Evolutionary conservation across 164 flowering plant species (phyloP).

Genomic region (Magnolia changhungtana): DNA sequence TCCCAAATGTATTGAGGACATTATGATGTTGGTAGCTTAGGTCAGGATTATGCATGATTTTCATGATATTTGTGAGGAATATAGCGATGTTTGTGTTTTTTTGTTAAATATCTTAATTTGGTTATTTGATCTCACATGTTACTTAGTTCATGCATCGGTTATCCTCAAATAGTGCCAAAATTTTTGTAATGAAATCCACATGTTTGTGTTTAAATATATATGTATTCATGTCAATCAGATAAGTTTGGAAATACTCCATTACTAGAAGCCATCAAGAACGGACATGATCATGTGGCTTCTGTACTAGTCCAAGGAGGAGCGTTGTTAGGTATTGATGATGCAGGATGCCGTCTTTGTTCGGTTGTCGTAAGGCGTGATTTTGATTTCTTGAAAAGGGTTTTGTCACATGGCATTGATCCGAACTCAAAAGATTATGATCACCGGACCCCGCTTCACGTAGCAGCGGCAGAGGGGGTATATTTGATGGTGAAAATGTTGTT

Average conservation of each 20-base stretch:
- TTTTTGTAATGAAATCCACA: not conserved
- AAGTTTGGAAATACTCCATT: constrained; percentile 85
- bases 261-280: constrained; percentile 77
- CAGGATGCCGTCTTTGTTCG: constrained; percentile 64
- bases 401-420: constrained; percentile 72
- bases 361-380: constrained; percentile 64
- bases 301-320: constrained; percentile 71
- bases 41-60: no score
- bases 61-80: no score
- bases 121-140: no score
- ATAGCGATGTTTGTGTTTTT: no score
- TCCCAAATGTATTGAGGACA: no score
- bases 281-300: constrained; percentile 73
- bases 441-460: constrained; percentile 86
- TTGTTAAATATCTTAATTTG: no score
- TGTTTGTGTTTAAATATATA: constrained; percentile 5
- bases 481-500: constrained; percentile 63
- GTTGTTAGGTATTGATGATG: constrained; percentile 48
- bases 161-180: not conserved
- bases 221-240: constrained; percentile 35
- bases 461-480: constrained; percentile 73
- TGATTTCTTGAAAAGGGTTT: constrained; percentile 62
- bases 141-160: no score
- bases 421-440: constrained; percentile 78
- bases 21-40: no score